Percentiles rank a stretch among this genome's conserved stretches.
Conservation (phyloP, 805 yeast species). For the Candida silvatica region DNA sequence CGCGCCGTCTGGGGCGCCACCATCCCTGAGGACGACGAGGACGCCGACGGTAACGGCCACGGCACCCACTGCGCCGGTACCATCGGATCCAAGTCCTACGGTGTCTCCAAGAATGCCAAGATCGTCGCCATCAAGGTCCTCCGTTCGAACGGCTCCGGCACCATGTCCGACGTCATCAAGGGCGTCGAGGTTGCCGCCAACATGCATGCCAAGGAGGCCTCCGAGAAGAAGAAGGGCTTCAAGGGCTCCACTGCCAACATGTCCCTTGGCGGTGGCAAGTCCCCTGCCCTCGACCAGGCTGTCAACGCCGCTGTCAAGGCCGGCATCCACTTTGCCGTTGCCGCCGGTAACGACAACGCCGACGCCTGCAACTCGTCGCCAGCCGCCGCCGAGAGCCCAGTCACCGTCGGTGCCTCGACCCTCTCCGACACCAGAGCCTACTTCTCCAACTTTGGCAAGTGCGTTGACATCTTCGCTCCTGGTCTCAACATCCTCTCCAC, state of each 20-base stretch:
- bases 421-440: conserved; percentile 84
- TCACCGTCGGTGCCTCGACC: conserved; percentile 94
- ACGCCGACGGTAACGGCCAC: conserved; percentile 82
- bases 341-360: conserved; percentile 91
- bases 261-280: conserved; percentile 92
- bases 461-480: conserved; percentile 96
- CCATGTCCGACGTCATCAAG: conserved; percentile 76
- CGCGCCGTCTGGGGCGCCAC: conserved; percentile 86
- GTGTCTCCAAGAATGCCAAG: conserved; percentile 76
- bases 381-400: conserved; percentile 74
- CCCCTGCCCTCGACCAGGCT: conserved; percentile 79
- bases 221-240: conserved; percentile 51
- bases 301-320: conserved; percentile 84
- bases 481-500: conserved; percentile 85
- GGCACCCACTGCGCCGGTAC: conserved; percentile 98
- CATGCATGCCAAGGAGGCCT: conserved; percentile 45
- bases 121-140: conserved; percentile 80
- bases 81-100: conserved; percentile 70
- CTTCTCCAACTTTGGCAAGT: conserved; percentile 91
- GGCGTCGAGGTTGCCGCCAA: conserved; percentile 83
- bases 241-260: conserved; percentile 86
- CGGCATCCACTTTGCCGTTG: conserved; percentile 89
- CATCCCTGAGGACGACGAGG: conserved; percentile 62
- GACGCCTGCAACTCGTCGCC: conserved; percentile 94
- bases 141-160: conserved; percentile 74